Conservation (phyloP, 164 flowering plant genomes). For the Umbilicus rupestris region DNA sequence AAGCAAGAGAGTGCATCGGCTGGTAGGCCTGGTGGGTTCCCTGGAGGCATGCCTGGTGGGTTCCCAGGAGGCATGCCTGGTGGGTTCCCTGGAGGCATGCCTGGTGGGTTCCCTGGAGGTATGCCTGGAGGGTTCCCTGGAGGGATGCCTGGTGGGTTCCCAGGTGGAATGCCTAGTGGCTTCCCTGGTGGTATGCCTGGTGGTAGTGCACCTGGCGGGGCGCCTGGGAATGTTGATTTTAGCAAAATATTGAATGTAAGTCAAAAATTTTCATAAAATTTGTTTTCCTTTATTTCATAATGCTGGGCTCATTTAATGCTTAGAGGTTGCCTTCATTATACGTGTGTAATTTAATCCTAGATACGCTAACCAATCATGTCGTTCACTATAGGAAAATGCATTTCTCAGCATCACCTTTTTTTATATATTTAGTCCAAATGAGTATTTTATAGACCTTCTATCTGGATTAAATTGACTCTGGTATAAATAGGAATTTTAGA, state of each 20-base stretch:
- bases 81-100: conserved; percentile 37
- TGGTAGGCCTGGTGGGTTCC: conserved; percentile 19
- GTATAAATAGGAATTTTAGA: too few relatives aligned
- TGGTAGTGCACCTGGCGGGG: conserved; percentile 41
- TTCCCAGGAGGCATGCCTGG: conserved; percentile 60
- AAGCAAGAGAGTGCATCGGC: conserved; percentile 75
- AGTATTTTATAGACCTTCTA: too few relatives aligned
- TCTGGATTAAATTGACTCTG: too few relatives aligned
- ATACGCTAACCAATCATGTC: too few relatives aligned
- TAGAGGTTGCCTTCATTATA: too few relatives aligned
- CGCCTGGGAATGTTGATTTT: conserved; percentile 79
- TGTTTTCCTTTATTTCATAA: too few relatives aligned
- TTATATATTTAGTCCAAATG: too few relatives aligned
- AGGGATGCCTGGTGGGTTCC: conserved; percentile 36
- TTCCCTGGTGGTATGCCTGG: conserved; percentile 48
- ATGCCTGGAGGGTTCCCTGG: conserved; percentile 56
- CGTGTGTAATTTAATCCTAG: too few relatives aligned
- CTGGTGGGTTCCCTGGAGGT: conserved; percentile 33
- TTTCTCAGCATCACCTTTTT: too few relatives aligned
- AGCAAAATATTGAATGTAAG: conserved; percentile 87
- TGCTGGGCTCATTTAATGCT: too few relatives aligned
- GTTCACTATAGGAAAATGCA: too few relatives aligned
- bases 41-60: conserved; percentile 47
- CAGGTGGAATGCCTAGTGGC: conserved; percentile 34
- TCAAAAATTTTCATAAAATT: not conserved